Evolutionary conservation across 768 basidiomycete genomes (phyloP), one percentile per base, ranked within the genome.

Genomic region (Glaciozyma antarctica): DNA sequence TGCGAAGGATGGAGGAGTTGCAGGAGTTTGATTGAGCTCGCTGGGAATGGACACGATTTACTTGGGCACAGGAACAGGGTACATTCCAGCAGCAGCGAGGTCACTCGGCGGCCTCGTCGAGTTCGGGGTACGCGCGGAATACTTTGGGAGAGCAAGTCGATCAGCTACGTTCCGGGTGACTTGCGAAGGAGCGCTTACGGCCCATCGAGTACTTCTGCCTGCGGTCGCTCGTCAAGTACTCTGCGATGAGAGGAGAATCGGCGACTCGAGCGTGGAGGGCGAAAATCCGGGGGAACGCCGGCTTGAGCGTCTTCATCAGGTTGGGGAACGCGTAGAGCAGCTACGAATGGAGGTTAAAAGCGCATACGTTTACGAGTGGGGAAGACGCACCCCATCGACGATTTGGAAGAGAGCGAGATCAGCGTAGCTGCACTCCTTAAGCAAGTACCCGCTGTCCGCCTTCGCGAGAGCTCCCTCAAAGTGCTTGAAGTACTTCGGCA

Each of bases 331-430:
- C 79, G 65, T 68, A 72, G 34, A 61, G 63, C n/a, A 72, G 60
- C 65, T 66, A 45, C 12, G 38, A 13, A n/a, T 21, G 9, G 24
- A 2, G 30, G 5, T 41, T 22, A 62, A 2, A 16, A 34, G 19
- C 38, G 2, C 0, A 51, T 30, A 15, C 32, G 5, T 32, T 9
- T 32, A 32, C 32, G 32, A 32, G 38, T 41, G 13, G 7, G 38
- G 13, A 22, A 77, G 52, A 44, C 65, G 32, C 26, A 66, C 65
- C 7, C 80, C 76, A 38, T 74, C 69, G 28, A 76, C 56, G 48
- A 80, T 72, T 49, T 80, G 78, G 72, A 79, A 81, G 24, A 81
- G 73, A 19, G 73, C 74, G 26, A 81, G 72, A 73, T 81, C 81
- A 15, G 80, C 80, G 38, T 78, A 77, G 34, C 79, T 78, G 26